A percentile compares a stretch with the other conserved stretches of the same genome.
phyloP scores from a whole-genome alignment of 768 basidiomycete genomes.

The Glaciozyma martinii region DNA sequence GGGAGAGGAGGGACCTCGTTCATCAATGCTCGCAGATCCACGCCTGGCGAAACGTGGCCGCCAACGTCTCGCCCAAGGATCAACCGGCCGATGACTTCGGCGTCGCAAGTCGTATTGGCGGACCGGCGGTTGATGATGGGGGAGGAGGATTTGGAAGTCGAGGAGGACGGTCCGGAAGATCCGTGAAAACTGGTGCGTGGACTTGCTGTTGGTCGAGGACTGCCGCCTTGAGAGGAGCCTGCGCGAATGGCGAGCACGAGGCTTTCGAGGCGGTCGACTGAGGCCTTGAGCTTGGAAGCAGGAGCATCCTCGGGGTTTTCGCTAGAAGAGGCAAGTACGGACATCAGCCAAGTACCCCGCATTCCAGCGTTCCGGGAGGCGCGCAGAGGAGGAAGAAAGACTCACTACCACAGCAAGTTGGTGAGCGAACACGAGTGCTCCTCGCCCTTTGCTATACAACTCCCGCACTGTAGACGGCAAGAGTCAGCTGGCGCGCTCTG shows the following conservation, averaged over 20 bases:
- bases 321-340: background rate
- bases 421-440: slow-evolving; percentile 12
- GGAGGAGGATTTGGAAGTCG: background rate
- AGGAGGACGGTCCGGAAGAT: background rate
- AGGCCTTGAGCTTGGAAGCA: slow-evolving; percentile 16
- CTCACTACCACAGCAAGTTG: slow-evolving; percentile 17
- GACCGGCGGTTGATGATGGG: background rate
- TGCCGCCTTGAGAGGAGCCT: background rate
- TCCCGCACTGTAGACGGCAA: background rate
- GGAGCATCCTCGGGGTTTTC: slow-evolving; percentile 23
- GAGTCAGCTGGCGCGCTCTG: background rate
- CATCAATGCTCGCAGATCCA: background rate
- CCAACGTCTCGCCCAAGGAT: background rate
- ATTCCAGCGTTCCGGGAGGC: too few relatives aligned
- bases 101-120: background rate
- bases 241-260: slow-evolving; percentile 4
- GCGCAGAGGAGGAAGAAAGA: background rate
- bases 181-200: background rate
- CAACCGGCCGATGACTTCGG: background rate
- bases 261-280: slow-evolving; percentile 22
- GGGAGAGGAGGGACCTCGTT: background rate
- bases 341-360: background rate
- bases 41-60: background rate
- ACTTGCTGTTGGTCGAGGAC: background rate
- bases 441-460: slow-evolving; percentile 2